A percentile compares a stretch with the other conserved stretches of the same genome.
These are phyloP conservation scores for Fraxinus platypoda DNA, from an alignment of 305 asterid species.

Conservation along the genomic window DNA sequence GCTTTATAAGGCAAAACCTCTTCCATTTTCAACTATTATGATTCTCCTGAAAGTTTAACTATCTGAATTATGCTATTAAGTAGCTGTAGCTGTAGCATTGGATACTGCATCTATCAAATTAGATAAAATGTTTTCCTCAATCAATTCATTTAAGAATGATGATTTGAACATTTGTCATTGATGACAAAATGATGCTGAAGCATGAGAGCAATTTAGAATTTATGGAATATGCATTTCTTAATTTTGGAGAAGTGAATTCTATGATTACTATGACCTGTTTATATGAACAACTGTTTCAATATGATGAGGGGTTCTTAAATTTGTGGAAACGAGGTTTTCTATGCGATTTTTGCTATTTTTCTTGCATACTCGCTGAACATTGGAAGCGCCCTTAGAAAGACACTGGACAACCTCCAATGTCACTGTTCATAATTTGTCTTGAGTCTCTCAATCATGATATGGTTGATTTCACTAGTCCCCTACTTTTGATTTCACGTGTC, in stretches of 20 bases:
- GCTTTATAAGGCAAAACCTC: constrained; percentile 5
- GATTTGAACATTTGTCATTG: not conserved
- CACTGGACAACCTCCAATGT: not conserved
- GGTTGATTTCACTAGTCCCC: not conserved
- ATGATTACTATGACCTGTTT: not conserved
- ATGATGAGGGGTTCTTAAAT: not conserved
- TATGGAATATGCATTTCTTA: not conserved
- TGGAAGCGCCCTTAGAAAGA: not conserved
- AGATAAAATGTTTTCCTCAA: not conserved
- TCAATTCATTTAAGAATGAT: not conserved
- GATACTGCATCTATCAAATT: not conserved
- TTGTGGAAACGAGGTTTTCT: not conserved
- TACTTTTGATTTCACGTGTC: not conserved
- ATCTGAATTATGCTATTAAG: not conserved
- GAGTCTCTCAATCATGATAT: not conserved
- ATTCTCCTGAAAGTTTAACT: constrained; percentile 7
- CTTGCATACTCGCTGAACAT: not conserved
- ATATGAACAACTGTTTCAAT: not conserved
- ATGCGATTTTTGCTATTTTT: not conserved
- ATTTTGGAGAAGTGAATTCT: not conserved
- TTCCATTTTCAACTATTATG: not conserved
- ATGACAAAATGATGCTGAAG: not conserved
- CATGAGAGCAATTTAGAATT: not conserved
- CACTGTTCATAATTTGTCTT: not conserved
- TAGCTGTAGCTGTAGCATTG: constrained; percentile 3